Percentiles rank a stretch among this genome's conserved stretches.
phyloP scores from a whole-genome alignment of 2,329 filamentous ascomycete genomes.

The Diplodia sapinea region DNA sequence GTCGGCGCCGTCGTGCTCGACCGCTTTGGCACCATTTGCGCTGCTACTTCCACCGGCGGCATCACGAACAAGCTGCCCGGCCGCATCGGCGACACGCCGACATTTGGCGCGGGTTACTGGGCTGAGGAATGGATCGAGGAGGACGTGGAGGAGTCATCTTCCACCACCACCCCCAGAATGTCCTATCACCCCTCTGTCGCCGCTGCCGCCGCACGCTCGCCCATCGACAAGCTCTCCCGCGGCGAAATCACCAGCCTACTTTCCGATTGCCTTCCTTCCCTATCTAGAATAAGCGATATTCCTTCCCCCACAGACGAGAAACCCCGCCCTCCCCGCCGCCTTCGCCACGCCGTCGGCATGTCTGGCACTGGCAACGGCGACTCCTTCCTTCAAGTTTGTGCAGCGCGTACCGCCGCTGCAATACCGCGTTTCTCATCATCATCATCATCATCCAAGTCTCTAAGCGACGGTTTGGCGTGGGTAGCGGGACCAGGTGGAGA shows the following conservation, averaged over 20 bases:
- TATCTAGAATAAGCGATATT: conserved; percentile 46
- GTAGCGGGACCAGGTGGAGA: conserved; percentile 75
- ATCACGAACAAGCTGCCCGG: conserved; percentile 89
- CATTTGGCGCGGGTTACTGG: conserved; percentile 85
- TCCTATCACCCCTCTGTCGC: conserved; percentile 31
- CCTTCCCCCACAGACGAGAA: neutral
- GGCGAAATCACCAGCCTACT: conserved; percentile 57
- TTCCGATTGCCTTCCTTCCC: conserved; percentile 64
- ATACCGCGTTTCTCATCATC: conserved; percentile 68
- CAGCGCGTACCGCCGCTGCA: conserved; percentile 73
- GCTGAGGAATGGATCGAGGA: conserved; percentile 77
- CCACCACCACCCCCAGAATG: conserved; percentile 34
- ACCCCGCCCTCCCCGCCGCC: conserved; percentile 1
- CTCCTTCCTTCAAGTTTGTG: conserved; percentile 75
- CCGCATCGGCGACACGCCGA: conserved; percentile 84
- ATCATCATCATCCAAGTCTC: conserved; percentile 48
- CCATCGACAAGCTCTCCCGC: conserved; percentile 39
- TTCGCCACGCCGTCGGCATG: conserved; percentile 59
- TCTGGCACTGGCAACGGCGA: conserved; percentile 90
- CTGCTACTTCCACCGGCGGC: conserved; percentile 72
- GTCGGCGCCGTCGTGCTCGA: conserved; percentile 84
- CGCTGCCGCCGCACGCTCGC: conserved; percentile 33
- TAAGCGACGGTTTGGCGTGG: conserved; percentile 64
- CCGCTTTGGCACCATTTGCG: conserved; percentile 72
- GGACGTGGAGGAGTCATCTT: conserved; percentile 11